Evolutionary conservation across 2,329 filamentous ascomycete species (phyloP), one percentile per base, ranked within the genome.

Genomic region (Penicillium sp.): DNA sequence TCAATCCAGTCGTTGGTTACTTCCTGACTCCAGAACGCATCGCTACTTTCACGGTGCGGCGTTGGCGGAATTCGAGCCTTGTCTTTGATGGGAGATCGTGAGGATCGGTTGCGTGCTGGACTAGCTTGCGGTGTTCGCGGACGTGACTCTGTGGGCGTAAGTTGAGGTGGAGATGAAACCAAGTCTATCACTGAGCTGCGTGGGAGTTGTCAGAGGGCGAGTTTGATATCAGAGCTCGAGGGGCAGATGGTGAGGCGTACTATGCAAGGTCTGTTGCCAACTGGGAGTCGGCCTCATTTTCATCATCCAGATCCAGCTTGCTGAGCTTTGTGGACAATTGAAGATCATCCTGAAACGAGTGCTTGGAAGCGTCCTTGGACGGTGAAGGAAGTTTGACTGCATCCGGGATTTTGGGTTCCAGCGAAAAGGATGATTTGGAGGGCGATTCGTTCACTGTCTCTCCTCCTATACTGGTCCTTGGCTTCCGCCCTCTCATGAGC

Each of bases 1-100:
- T 79, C 75, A 41, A 75, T 72, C 76, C 76, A 79, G 20, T 72
- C 65, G 48, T 76, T 76, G 41, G 75, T 70, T 15, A 67, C 56
- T 18, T 73, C 69, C 43, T 72, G 69, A 43, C 67, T 71, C 76
- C 76, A 79, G 53, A 79, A 79, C 1, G 67, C 71, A 50, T 79
- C 76, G 17, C 71, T 64, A 44, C 69, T 75, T 21, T 73, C 70
- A 33, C 71, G 64, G 39, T 74, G 64, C 1, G 74, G 75, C 4
- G 74, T 73, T 5, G 70, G 70, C 6, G 74, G 75, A 29, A 78
- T 72, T 0, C 59, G 54, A 14, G 57, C 46, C 33, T 57, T 64
- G 14, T 60, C 54, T 51, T 78, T 75, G 1, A 68, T 70, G 3
- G 76, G 75, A 10, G 75, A 77, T 15, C 64, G 62, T 3, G 75